Percentiles rank a stretch among this genome's conserved stretches.
Conservation (phyloP, 2,329 filamentous ascomycete genomes). For the Phyllosticta ampelicida region DNA sequence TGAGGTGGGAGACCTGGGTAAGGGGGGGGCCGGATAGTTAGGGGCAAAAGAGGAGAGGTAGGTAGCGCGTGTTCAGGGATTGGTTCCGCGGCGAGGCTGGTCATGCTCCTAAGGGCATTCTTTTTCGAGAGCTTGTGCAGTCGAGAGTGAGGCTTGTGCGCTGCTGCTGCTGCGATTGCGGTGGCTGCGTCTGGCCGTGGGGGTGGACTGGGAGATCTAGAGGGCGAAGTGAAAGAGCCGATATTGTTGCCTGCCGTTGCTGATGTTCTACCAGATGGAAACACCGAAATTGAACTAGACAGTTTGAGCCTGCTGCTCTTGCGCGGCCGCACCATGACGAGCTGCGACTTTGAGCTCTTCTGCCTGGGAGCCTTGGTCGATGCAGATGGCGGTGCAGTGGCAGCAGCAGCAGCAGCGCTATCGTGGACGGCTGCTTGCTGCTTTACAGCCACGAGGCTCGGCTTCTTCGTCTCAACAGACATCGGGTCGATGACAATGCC, state of each 20-base stretch:
- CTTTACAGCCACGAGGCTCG: neutral
- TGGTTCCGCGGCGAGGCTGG: neutral
- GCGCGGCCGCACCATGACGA: constrained; percentile 27
- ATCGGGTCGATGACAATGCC: neutral
- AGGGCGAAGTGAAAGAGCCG: too few relatives aligned
- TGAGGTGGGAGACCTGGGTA: neutral
- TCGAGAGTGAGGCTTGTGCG: neutral
- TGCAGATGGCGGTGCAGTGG: neutral
- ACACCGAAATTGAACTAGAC: neutral
- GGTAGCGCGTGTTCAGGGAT: neutral
- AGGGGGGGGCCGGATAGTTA: neutral
- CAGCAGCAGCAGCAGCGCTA: too few relatives aligned
- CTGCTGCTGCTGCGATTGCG: neutral
- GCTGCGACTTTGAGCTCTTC: constrained; percentile 19
- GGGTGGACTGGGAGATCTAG: constrained; percentile 3
- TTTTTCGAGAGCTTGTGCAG: neutral
- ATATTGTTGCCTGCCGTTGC: neutral
- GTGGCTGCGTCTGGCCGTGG: neutral
- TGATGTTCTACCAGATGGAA: constrained; percentile 4
- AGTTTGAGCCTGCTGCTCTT: constrained; percentile 14
- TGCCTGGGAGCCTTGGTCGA: neutral
- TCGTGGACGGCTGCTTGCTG: neutral
- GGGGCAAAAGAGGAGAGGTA: neutral
- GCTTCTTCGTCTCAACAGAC: neutral
- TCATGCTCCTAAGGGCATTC: neutral